Base-by-base conservation (phyloP, 2,329 filamentous ascomycete species). In the Gliomastix tumulicola region DNA sequence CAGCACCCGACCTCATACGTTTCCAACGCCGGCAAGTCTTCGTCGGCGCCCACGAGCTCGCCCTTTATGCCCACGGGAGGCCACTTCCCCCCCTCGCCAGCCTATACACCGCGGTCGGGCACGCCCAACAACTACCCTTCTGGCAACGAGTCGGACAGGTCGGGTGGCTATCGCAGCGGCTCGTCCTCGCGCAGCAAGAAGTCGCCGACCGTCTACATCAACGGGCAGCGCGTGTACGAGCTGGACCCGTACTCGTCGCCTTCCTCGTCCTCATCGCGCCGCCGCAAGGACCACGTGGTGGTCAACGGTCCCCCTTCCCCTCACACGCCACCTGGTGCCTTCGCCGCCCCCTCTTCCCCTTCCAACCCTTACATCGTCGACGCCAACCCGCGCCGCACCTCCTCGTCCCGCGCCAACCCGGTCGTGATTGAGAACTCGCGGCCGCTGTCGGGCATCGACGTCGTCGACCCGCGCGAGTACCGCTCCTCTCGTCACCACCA, bases 381-480 rank as follows among this genome's bases (percentile, higher is more conserved):
- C n/a, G n/a, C n/a, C n/a, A n/a, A n/a, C n/a, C n/a, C n/a, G n/a
- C n/a, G n/a, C n/a, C n/a, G n/a, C 17, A 63, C 64, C 34, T 70
- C 69, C 15, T 72, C 69, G 58, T 73, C 76, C 5, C 63, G 72
- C 28, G 71, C 73, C 2, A 73, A 76, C 44, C 69, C 63, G 1
- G 70, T 76, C 6, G 69, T 72, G 7, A 77, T 76, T 73, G 70
- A 74, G 55, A 69, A 70, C n/a, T n/a, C n/a, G n/a, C n/a, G n/a
- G n/a, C n/a, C n/a, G n/a, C n/a, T n/a, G n/a, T n/a, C n/a, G n/a
- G n/a, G n/a, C n/a, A n/a, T n/a, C n/a, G n/a, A n/a, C n/a, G n/a
- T n/a, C n/a, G n/a, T n/a, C 36, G 72, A 15, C 27, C n/a, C n/a
- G n/a, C n/a, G n/a, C n/a, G n/a, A n/a, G n/a, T n/a, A n/a, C n/a